Evolutionary conservation across 2,329 filamentous ascomycete genomes (phyloP).

Genomic region (Sarocladiaceae sp.): DNA sequence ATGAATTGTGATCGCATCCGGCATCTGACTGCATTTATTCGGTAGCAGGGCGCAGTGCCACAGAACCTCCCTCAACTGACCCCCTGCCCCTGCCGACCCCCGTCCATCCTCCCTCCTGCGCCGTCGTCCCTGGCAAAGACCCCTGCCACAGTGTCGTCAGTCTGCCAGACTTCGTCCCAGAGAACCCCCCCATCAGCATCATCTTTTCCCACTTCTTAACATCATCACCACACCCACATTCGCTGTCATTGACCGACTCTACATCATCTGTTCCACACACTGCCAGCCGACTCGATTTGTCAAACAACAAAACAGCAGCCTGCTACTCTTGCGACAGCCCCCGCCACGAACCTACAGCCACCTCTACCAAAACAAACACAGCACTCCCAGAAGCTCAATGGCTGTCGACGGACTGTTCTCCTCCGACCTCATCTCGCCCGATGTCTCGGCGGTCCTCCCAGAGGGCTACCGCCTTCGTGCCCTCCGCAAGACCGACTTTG

Average conservation of each 20-base stretch:
- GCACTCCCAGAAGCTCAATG: neutral
- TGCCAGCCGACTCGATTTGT: too few relatives aligned
- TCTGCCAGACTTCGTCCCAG: neutral
- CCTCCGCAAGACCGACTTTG: conserved; percentile 70
- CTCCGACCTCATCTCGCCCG: conserved; percentile 66
- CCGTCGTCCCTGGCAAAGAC: conserved; percentile 8
- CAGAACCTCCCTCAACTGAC: too few relatives aligned
- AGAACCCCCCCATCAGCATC: too few relatives aligned
- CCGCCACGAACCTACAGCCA: neutral
- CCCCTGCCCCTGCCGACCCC: too few relatives aligned
- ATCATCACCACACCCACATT: neutral
- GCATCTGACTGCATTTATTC: too few relatives aligned
- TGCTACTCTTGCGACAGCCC: neutral
- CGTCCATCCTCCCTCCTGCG: too few relatives aligned
- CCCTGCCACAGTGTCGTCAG: conserved; percentile 8
- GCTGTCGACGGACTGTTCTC: conserved; percentile 63
- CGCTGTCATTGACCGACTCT: neutral
- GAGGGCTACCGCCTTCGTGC: conserved; percentile 78
- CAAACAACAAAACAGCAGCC: too few relatives aligned
- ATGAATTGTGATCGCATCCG: too few relatives aligned
- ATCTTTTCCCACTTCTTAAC: too few relatives aligned
- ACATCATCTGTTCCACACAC: neutral
- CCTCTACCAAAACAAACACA: conserved; percentile 22
- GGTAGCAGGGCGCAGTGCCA: too few relatives aligned
- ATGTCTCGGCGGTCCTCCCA: conserved; percentile 67